Evolutionary conservation across 176 grass and related monocot species (phyloP), one percentile per base, ranked within the genome.

Genomic region (Ampelocalamus luodianensis): DNA sequence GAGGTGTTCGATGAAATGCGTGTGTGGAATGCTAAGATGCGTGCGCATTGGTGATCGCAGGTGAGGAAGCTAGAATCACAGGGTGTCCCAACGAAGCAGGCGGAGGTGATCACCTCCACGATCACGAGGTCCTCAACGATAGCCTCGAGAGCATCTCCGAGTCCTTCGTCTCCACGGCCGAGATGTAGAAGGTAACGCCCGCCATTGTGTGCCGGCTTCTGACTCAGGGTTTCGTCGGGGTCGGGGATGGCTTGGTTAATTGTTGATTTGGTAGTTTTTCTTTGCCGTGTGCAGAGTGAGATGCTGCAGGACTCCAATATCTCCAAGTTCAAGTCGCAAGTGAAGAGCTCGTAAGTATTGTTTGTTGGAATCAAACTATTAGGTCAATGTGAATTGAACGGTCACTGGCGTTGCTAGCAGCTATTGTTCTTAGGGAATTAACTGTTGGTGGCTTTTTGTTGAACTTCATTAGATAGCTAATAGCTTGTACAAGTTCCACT

Each of bases 41-140:
- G 17, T 29, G 15, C 1, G 37, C 26, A 3, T 9, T 5, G 38
- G 43, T 69, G 29, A 59, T 81, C 77, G 79, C 79, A 98, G 96
- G 93, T 94, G 26, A 89, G 96, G 85, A 95, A 91, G 65, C 92
- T 98, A 76, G 96, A 98, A 86, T 86, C 89, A 26, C 85, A 98
- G 72, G 96, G 96, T 43, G 87, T 98, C 22, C 96, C 91, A 2
- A 90, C 96, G 46, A 98, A 98, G 79, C 96, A 98, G 78, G 96
- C 93, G 5, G 96, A 98, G 91, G 93, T 91, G 9, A 92, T 98
- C 82, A 98, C 96, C 6, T 93, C 89, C 5, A 90, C 96, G 3
- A 98, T 98, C 81, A 98, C 93, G 7, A 98, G 83, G 93, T 98
- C 66, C 90, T 98, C 85, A 98, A 92, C 83, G 93, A 98, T 79